Evolutionary conservation across 1,284 basidiomycete genomes (phyloP), one percentile per base, ranked within the genome.

Genomic region (Cystobasidium slooffiae): DNA sequence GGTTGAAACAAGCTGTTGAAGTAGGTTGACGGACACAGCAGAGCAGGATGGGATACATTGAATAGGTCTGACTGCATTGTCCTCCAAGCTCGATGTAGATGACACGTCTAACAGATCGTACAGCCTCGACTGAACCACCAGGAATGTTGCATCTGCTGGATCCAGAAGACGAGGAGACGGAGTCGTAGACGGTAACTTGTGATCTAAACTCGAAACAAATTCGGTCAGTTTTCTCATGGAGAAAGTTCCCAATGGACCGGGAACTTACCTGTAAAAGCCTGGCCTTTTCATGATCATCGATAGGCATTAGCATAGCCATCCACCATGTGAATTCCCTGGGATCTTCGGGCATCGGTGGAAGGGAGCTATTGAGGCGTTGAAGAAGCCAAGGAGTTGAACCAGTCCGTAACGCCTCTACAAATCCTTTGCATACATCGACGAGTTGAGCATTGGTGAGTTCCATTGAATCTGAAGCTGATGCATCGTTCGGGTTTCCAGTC

Each of bases 241-340:
- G 31, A 1, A 31, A 31, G 31, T 31, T 31, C 31, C 2, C 5
- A 31, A 31, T n/a, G 31, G 31, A 31, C 31, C 31, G 31, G 20
- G 14, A 14, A 61, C 72, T 46, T 63, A 75, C 55, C 2, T 94
- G 92, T n/a, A 97, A 84, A n/a, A 97, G 85, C 78, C 92, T 91
- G 20, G 92, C 91, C 83, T 96, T 96, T 84, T 97, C 93, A 79
- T 90, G 88, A 78, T 97, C 93, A 81, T 96, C 93, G 79, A 97
- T 94, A n/a, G 94, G 95, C 76, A 97, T 88, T 22, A 96, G 85
- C 84, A 89, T 79, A 68, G 92, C 93, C 85, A 97, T 93, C 91
- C 93, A 97, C 82, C 91, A 97, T 47, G 88, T 88, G 81, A 96
- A 94, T 53, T 86, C 84, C 51, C 86, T 86, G 0, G 89, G n/a